These are phyloP conservation scores for Chlorokybus atmophyticus DNA, from an alignment of 139 green algal genomes.

Conservation along the genomic window DNA sequence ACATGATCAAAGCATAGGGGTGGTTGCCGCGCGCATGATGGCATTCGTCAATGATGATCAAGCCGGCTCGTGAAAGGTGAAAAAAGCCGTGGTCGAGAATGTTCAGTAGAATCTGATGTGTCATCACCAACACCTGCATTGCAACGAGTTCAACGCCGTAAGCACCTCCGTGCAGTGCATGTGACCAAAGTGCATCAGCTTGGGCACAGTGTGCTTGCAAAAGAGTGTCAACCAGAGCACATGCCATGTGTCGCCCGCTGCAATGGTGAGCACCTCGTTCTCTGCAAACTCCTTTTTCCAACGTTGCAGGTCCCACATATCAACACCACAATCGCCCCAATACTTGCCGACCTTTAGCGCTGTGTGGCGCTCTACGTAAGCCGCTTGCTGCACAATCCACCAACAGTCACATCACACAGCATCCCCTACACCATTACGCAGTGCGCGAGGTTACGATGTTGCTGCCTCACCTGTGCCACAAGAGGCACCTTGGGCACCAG, in stretches of 20 bases:
- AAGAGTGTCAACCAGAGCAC: neutral
- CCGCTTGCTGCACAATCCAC: conserved; percentile 7
- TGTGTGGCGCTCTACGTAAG: conserved; percentile 24
- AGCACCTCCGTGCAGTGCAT: conserved; percentile 16
- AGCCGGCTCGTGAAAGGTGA: conserved; percentile 30
- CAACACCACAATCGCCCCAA: conserved; percentile 22
- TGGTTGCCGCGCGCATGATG: conserved; percentile 40
- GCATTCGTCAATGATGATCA: conserved; percentile 48
- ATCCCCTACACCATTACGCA: too few relatives aligned
- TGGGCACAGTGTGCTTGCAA: neutral
- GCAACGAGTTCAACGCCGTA: conserved; percentile 3
- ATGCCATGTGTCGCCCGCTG: neutral
- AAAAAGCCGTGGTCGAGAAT: conserved; percentile 37
- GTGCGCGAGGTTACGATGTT: too few relatives aligned
- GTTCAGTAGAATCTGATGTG: conserved; percentile 49
- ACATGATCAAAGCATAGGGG: conserved; percentile 52
- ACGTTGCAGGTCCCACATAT: conserved; percentile 20
- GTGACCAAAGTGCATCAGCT: neutral
- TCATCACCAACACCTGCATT: conserved; percentile 47
- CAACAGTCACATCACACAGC: too few relatives aligned
- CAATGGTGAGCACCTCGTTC: neutral
- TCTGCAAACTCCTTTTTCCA: neutral
- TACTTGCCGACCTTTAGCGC: conserved; percentile 17
- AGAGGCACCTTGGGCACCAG: too few relatives aligned
- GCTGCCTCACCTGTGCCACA: too few relatives aligned